Base-by-base conservation (phyloP, 2,329 filamentous ascomycete species). In the Trichoderma gracile region DNA sequence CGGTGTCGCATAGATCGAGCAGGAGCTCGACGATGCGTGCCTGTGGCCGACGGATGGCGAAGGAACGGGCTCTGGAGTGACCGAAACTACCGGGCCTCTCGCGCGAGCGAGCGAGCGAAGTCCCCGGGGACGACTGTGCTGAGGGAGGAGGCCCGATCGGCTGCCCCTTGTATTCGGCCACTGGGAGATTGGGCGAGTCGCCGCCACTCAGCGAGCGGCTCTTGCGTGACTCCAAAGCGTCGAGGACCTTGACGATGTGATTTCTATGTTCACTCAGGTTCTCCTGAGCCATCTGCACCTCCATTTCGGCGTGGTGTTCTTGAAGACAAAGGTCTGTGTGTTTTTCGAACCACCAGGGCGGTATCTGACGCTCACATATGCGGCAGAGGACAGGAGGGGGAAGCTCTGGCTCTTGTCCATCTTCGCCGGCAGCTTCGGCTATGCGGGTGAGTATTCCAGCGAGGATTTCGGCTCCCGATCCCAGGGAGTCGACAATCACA, bases 311-410 rank as follows among this genome's bases (percentile, higher is more conserved):
- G 58, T 91, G 89, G 74, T 99, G 95, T 75, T 99, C 95, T 74
- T 98, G 93, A 63, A 97, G 82, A 73, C 95, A 99, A 21, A 98
- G 81, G 72, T 99, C 96, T 2, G 94, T 97, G 75, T 99, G 95
- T 77, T 98, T 99, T 78, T 99, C 95, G 71, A 99, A 99, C 96
- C 95, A 99, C 95, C 95, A 99, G 0, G 94, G 93, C 5, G 92
- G 92, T 66, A 99, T 98, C 67, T 97, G 92, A 61, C 95, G 91
- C 75, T 99, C 95, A 76, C 95, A 99, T 63, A 99, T 98, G 59
- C 95, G 92, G 76, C 95, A 99, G 17, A 99, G 85, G 5, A 98
- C 90, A 0, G 93, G 92, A 0, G 94, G 93, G 3, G 92, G 92
- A 5, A 92, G 92, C 10, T 92, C 88, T 74, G 93, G 89, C 71